Evolutionary conservation across 257 asterid genomes (phyloP), one percentile per base, ranked within the genome.

Genomic region (Przewalskia tangutica): DNA sequence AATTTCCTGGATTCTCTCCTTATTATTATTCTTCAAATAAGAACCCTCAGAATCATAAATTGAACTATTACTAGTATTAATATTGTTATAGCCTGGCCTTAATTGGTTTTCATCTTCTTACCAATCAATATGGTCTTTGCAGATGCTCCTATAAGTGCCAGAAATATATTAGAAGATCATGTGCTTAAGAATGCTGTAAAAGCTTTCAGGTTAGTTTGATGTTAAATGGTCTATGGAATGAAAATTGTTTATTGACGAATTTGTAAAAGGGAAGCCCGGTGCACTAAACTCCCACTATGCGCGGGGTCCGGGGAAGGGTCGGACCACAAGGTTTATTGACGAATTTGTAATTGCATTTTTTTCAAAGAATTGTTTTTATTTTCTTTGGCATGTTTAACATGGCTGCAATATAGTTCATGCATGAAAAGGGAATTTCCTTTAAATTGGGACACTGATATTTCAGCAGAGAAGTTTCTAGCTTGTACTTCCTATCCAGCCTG

Each of bases 101-200:
- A n/a, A 23, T 32, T 55, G 63, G 2, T 79, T 84, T 55, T n/a
- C 27, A 51, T 78, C 82, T 63, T 82, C 62, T 66, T 84, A 77
- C 63, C 65, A 40, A 54, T 83, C 81, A 32, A 77, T 82, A 20
- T 85, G 85, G 58, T 77, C 84, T 85, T 63, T 81, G 75, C 93
- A 95, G 97, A 78, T 84, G 93, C 90, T 86, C 93, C 98, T 77
- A 65, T 94, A 55, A 81, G 95, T 87, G 89, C 98, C 16, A 90
- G 97, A 87, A 95, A 95, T 85, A 95, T 95, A 87, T 89, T 95
- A 83, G 98, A 93, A 86, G 94, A 91, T 85, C 86, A 80, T 27
- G 97, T 94, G 81, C 93, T 95, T 55, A 95, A 95, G 94, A 86
- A 67, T 85, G 97, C 95, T 81, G 98, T 95, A 51, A 95, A 95